A percentile compares a stretch with the other conserved stretches of the same genome.
These are phyloP conservation scores for Antitrichia curtipendula DNA, from an alignment of 225 moss, liverwort and hornwort genomes.

Conservation along the genomic window DNA sequence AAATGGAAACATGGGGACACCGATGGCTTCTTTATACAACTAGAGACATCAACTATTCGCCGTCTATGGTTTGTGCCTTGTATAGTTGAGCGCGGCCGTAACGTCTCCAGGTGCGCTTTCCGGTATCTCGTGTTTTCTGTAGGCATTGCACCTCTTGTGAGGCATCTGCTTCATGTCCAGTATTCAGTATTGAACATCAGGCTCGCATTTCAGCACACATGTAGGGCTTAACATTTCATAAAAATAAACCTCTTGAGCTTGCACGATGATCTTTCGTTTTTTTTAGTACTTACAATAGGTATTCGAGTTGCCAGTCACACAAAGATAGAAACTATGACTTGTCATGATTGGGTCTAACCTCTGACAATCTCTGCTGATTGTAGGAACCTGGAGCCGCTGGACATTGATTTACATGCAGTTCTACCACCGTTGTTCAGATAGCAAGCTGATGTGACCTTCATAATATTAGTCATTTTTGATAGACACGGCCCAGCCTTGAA, in stretches of 20 bases:
- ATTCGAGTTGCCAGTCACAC: neutral
- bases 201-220: neutral
- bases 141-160: neutral
- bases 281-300: neutral
- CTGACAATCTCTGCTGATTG: conserved; percentile 8
- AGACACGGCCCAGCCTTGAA: neutral
- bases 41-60: conserved; percentile 55
- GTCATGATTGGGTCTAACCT: neutral
- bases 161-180: neutral
- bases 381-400: conserved; percentile 46
- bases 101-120: conserved; percentile 51
- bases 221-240: neutral
- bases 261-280: neutral
- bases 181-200: neutral
- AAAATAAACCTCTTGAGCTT: neutral
- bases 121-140: neutral
- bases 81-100: conserved; percentile 60
- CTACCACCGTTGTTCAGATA: conserved; percentile 54
- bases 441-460: neutral
- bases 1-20: conserved; percentile 78
- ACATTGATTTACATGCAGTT: conserved; percentile 46
- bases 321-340: neutral
- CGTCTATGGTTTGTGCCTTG: conserved; percentile 89
- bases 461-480: conserved; percentile 8
- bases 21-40: conserved; percentile 82